phyloP scores from a whole-genome alignment of 1,139 yeast genomes.

The Nakaseomyces kungkrabaensis region DNA sequence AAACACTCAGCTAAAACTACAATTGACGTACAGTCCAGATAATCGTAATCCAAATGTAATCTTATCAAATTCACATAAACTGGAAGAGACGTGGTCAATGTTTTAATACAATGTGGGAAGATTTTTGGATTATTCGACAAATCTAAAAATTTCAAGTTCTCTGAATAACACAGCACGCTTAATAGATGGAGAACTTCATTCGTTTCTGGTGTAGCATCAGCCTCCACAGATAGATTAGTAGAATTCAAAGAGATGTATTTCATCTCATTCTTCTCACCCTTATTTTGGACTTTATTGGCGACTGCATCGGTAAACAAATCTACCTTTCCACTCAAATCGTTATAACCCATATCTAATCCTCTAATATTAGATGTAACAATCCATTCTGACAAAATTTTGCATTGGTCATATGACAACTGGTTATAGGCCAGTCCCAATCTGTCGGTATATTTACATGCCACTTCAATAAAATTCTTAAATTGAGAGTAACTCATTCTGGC shows the following conservation, averaged over 20 bases:
- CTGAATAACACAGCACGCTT: constrained; percentile 36
- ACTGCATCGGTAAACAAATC: constrained; percentile 40
- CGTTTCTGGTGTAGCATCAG: constrained; percentile 20
- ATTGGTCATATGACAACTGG: constrained; percentile 42
- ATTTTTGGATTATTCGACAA: constrained; percentile 54
- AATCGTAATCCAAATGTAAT: constrained; percentile 53
- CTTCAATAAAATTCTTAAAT: constrained; percentile 47
- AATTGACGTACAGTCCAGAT: constrained; percentile 38
- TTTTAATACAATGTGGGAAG: constrained; percentile 36
- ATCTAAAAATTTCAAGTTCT: constrained; percentile 53
- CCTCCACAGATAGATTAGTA: constrained; percentile 37
- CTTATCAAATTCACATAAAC: constrained; percentile 46
- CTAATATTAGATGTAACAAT: constrained; percentile 27
- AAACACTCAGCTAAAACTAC: constrained; percentile 50
- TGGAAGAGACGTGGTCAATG: constrained; percentile 46
- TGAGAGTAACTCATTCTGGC: constrained; percentile 50
- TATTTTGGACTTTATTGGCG: constrained; percentile 19
- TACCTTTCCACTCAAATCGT: constrained; percentile 51
- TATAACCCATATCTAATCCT: constrained; percentile 65
- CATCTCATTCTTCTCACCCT: constrained; percentile 26
- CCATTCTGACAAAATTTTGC: constrained; percentile 46
- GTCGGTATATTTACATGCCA: constrained; percentile 40
- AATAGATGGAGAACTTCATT: constrained; percentile 26
- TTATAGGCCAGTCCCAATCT: constrained; percentile 65
- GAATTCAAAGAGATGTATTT: constrained; percentile 43